phyloP scores from a whole-genome alignment of 192 early-diverging fungal species.

The Obelidium mucronatum region DNA sequence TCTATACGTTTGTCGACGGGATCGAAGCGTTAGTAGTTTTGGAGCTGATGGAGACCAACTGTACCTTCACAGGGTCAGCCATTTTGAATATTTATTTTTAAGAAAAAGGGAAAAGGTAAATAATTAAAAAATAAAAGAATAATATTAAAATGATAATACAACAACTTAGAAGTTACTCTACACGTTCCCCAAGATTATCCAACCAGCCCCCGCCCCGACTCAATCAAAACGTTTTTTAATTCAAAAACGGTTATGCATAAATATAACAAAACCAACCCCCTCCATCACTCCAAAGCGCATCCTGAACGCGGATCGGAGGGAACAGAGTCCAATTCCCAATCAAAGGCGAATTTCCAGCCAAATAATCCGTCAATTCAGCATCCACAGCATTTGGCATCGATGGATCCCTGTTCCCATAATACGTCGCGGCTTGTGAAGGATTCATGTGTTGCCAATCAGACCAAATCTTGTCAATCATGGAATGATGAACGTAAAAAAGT shows the following conservation, averaged over 20 bases:
- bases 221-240: no score
- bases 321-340: background rate
- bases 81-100: no score
- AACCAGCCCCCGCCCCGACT: no score
- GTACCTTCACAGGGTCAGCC: no score
- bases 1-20: conserved; percentile 23
- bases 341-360: background rate
- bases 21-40: no score
- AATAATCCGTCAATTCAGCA: background rate
- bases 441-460: conserved; percentile 22
- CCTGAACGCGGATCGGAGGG: conserved; percentile 1
- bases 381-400: background rate
- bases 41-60: no score
- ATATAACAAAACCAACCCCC: conserved; percentile 33
- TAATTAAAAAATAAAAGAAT: no score
- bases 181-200: no score
- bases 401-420: background rate
- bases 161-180: no score
- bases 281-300: conserved; percentile 17
- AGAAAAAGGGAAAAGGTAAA: no score
- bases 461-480: conserved; percentile 65
- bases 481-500: conserved; percentile 72
- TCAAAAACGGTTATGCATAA: no score
- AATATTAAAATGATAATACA: no score
- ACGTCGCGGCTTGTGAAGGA: background rate